Evolutionary conservation across 2,329 filamentous ascomycete genomes (phyloP).

Genomic region (Grosmannia penicillata): DNA sequence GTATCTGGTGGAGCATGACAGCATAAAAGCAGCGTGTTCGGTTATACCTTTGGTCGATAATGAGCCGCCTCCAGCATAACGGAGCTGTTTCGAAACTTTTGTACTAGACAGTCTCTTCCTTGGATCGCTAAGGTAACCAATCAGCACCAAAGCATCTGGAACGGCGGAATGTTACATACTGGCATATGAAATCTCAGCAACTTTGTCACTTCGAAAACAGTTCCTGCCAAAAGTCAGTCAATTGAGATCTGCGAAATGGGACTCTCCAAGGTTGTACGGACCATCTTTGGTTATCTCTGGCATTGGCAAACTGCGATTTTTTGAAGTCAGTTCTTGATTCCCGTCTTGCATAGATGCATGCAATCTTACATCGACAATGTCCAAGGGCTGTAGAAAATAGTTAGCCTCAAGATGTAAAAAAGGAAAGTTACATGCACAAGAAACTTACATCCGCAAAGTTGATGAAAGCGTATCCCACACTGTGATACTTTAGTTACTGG

Average conservation of each 20-base stretch:
- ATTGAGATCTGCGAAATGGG: no score
- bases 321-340: slow-evolving; percentile 8
- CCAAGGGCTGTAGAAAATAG: slow-evolving; percentile 37
- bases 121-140: slow-evolving; percentile 53
- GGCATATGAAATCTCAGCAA: slow-evolving; percentile 88
- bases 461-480: slow-evolving; percentile 94
- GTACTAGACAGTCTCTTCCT: slow-evolving; percentile 76
- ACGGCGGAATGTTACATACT: slow-evolving; percentile 41
- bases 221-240: slow-evolving; percentile 35
- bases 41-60: slow-evolving; percentile 70
- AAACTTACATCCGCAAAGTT: slow-evolving; percentile 75
- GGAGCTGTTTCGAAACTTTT: slow-evolving; percentile 93
- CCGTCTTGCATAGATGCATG: no score
- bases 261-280: slow-evolving; percentile 19
- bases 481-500: slow-evolving; percentile 29
- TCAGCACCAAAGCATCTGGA: not conserved
- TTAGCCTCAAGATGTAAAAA: not conserved
- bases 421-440: not conserved
- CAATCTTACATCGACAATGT: slow-evolving; percentile 52
- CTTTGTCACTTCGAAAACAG: slow-evolving; percentile 69
- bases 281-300: slow-evolving; percentile 58
- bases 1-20: no score
- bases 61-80: slow-evolving; percentile 79
- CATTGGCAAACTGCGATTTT: slow-evolving; percentile 50
- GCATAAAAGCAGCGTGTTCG: no score